These are phyloP conservation scores for Neonectria ditissima DNA, from an alignment of 2,329 filamentous ascomycete species.

Conservation along the genomic window DNA sequence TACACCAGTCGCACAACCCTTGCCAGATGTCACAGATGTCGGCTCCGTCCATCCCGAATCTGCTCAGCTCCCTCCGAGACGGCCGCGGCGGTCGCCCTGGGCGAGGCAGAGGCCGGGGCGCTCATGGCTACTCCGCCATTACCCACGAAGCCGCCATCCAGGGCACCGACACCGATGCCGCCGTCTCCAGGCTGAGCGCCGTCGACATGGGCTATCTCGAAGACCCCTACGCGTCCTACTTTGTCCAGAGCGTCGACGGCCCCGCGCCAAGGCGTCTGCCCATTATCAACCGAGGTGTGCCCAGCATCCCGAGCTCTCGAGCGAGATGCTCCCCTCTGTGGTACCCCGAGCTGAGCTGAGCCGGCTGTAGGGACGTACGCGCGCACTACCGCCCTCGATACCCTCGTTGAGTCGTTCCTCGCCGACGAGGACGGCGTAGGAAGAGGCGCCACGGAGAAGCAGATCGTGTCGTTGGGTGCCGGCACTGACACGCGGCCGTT, in stretches of 20 bases:
- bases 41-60: constrained; percentile 81
- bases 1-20: constrained; percentile 11
- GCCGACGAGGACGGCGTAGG: constrained; percentile 47
- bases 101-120: constrained; percentile 45
- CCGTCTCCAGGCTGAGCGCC: constrained; percentile 88
- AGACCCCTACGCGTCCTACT: constrained; percentile 80
- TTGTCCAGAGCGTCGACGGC: constrained; percentile 66
- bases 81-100: constrained; percentile 52
- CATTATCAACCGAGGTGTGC: constrained; percentile 90
- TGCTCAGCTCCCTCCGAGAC: constrained; percentile 65
- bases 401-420: constrained; percentile 80
- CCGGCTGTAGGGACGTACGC: constrained; percentile 84
- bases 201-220: constrained; percentile 86
- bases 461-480: constrained; percentile 92
- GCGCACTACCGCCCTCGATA: constrained; percentile 85
- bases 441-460: constrained; percentile 58
- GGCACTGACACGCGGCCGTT: constrained; percentile 94
- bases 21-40: constrained; percentile 64
- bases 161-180: constrained; percentile 91
- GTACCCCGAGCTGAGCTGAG: constrained; percentile 30
- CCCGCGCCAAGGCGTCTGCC: constrained; percentile 76
- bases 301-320: neutral
- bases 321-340: constrained; percentile 7
- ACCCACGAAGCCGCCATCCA: constrained; percentile 82
- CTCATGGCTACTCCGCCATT: constrained; percentile 46